Base-by-base conservation (phyloP, 1,139 yeast genomes). In the Magnusiomyces suaveolens region DNA sequence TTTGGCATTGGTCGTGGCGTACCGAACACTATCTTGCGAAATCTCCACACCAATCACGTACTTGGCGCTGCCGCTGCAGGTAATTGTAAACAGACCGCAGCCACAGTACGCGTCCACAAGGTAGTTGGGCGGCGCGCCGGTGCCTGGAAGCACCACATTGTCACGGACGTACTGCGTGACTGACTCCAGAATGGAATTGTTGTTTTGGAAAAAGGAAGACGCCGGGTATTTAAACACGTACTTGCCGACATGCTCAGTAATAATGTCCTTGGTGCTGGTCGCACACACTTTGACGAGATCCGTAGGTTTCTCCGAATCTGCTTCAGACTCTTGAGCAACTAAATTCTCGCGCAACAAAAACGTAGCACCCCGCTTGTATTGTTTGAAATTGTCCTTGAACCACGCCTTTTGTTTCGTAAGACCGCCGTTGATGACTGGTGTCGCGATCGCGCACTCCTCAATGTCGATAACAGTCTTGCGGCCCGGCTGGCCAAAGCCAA, bases 31-130 rank as follows among this genome's bases (percentile, higher is more conserved):
- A 62, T 89, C 96, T 26, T 92, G 92, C 52, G 95, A 83, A 12
- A 92, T 90, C 69, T 92, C 98, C 26, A 92, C 98, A 36, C 98
- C 98, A 60, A 88, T 80, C 1, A 89, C 96, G 61, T 79, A 78
- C 48, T 85, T 83, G 16, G 89, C 95, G 46, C 86, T 83, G 24
- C 78, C 72, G 25, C 95, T 83, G 64, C 96, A 85, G 6, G 96
- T 82, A 54, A 92, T 84, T 57, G 95, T 86, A 69, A 92, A 92
- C 52, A 92, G 73, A 0, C 98, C 98, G 2, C 96, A 87, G 1
- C 98, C 98, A 75, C 98, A 92, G 72, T 92, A 92, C 0, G 98
- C 96, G 69, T 92, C 98, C 29, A 92, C 96, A 54, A 92, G 74
- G 67, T 83, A 89, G 60, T 69, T 76, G 16, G 80, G 79, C 4